Evolutionary conservation across 179 eudicot species (phyloP).

Genomic region (Sideroxylon spinosum): DNA sequence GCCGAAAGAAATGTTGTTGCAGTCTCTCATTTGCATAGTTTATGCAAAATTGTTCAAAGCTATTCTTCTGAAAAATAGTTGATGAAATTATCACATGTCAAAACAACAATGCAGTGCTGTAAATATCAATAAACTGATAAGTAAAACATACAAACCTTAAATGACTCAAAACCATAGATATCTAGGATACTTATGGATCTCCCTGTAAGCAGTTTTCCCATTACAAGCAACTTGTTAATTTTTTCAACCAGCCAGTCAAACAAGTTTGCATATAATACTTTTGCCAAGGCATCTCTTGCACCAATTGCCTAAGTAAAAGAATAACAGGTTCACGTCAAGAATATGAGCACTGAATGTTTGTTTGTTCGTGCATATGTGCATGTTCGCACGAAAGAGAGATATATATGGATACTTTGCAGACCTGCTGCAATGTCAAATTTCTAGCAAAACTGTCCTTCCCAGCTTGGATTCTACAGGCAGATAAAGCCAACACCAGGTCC

Average conservation of each 20-base stretch:
- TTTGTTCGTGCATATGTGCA: too few relatives aligned
- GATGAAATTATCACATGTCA: slow-evolving; percentile 11
- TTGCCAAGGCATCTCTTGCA: slow-evolving; percentile 88
- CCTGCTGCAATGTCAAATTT: slow-evolving; percentile 71
- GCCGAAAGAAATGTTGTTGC: slow-evolving; percentile 92
- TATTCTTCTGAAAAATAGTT: slow-evolving; percentile 59
- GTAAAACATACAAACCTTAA: slow-evolving; percentile 53
- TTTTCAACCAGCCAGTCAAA: slow-evolving; percentile 84
- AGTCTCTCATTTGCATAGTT: slow-evolving; percentile 97
- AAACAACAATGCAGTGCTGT: not conserved
- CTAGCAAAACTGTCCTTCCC: slow-evolving; percentile 71
- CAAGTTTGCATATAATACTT: slow-evolving; percentile 72
- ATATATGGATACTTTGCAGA: slow-evolving; percentile 12
- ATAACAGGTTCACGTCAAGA: not conserved
- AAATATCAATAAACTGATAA: not conserved
- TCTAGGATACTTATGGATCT: slow-evolving; percentile 86
- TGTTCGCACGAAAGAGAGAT: not conserved
- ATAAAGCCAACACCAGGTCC: slow-evolving; percentile 59
- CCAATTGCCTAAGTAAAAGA: slow-evolving; percentile 60
- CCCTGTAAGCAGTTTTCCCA: slow-evolving; percentile 55
- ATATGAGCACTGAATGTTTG: not conserved
- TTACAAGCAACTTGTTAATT: slow-evolving; percentile 64
- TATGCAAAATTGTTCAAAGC: slow-evolving; percentile 91
- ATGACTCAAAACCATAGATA: slow-evolving; percentile 95
- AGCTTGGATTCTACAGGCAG: slow-evolving; percentile 63